phyloP scores from a whole-genome alignment of 73 alveolate species.

The Breviolum minutum region DNA sequence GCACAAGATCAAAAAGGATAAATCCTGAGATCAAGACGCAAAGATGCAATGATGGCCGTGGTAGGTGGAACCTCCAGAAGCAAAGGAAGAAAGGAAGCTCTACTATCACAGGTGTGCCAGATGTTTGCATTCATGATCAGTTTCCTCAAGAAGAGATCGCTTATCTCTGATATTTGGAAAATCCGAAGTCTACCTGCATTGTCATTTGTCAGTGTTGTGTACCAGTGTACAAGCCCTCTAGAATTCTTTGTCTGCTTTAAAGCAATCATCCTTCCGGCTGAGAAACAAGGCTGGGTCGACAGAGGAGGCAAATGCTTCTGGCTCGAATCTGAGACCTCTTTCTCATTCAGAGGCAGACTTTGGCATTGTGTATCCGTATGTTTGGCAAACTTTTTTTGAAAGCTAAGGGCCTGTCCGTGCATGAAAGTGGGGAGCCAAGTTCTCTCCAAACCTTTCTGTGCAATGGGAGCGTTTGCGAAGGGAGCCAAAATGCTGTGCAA shows the following conservation, averaged over 20 bases:
- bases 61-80: conserved; percentile 35
- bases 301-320: conserved; percentile 26
- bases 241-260: not conserved
- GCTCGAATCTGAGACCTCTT: not conserved
- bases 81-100: conserved; percentile 7
- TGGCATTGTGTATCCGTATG: too few species aligned
- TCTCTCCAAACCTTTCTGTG: too few species aligned
- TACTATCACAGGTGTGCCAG: conserved; percentile 20
- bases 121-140: not conserved
- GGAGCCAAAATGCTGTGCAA: too few species aligned
- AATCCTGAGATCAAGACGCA: not conserved
- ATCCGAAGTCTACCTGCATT: too few species aligned
- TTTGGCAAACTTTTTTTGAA: not conserved
- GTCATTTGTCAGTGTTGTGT: too few species aligned
- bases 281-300: conserved; percentile 7
- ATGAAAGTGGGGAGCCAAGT: conserved; percentile 6
- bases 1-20: not conserved
- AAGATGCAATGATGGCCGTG: not conserved
- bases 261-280: not conserved
- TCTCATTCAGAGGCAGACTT: not conserved
- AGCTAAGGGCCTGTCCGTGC: conserved; percentile 23
- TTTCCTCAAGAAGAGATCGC: too few species aligned
- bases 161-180: too few species aligned
- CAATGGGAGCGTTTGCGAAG: too few species aligned
- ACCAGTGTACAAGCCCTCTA: too few species aligned